These are phyloP conservation scores for Arachis hypogaea DNA, from an alignment of 306 rosid species.

Conservation along the genomic window DNA sequence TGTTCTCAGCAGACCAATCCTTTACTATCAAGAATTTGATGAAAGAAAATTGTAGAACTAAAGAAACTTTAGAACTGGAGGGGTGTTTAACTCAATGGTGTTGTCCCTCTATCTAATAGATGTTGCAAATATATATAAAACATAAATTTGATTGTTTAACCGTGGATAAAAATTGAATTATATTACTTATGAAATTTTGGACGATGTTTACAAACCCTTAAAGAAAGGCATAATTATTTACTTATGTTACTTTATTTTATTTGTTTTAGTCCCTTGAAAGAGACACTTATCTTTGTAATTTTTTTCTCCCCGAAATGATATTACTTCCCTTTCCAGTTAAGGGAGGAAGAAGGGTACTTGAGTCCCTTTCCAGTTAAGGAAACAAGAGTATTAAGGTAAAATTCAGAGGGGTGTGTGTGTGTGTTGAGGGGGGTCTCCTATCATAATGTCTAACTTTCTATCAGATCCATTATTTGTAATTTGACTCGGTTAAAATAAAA, in stretches of 20 bases:
- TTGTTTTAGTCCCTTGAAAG: not conserved
- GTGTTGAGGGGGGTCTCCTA: not conserved
- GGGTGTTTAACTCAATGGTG: no score
- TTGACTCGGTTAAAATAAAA: not conserved
- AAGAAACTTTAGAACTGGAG: no score
- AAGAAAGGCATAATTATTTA: not conserved
- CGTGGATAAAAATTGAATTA: not conserved
- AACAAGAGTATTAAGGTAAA: not conserved
- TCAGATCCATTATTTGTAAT: not conserved
- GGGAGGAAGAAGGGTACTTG: not conserved
- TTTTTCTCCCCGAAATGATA: not conserved
- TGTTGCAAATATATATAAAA: no score
- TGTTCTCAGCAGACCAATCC: no score
- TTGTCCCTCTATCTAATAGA: no score
- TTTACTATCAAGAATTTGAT: no score
- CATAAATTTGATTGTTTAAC: no score
- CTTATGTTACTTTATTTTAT: not conserved
- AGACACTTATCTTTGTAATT: not conserved
- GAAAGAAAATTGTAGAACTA: no score
- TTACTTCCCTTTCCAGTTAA: not conserved
- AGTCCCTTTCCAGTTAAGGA: not conserved
- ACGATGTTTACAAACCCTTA: not conserved
- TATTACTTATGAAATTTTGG: not conserved
- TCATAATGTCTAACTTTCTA: not conserved
- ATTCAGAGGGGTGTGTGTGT: not conserved